Base-by-base conservation (phyloP, 2,329 filamentous ascomycete species). In the Cladosporium halotolerans region DNA sequence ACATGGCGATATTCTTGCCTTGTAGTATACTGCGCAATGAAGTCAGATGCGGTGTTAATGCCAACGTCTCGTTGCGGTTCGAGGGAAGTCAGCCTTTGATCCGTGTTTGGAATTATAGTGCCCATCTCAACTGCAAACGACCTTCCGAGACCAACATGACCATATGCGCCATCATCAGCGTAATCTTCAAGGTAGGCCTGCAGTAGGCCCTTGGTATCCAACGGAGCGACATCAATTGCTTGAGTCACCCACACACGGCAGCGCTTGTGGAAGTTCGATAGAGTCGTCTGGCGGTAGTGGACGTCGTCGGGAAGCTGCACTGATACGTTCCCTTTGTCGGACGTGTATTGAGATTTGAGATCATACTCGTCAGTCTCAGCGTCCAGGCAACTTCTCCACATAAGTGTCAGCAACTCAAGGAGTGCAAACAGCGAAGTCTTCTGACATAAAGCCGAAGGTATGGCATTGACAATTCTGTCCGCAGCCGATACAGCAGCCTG, bases 131-230 rank as follows among this genome's bases (percentile, higher is more conserved):
- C 74, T 11, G 93, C 93, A 69, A 99, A 96, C 1, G 93, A 97
- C 55, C 95, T 81, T 9, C 93, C 95, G 13, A 99, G 78, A 1
- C 91, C 92, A 57, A 97, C 84, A 68, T 96, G 90, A 0, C 91
- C 93, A 65, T 95, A 96, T 1, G 85, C 84, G 46, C 88, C 88
- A 59, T 96, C 89, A 60, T 97, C 91, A 57, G 95, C 87, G 62
- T 91, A 96, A 61, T 96, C 91, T 0, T 95, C 96, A 13, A 99
- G 78, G 67, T 99, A 97, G 0, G 93, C 97, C 72, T 96, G 93
- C 41, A 99, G 77, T 16, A 99, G 77, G 0, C 95, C 93, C 72
- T 99, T 99, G 56, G 97, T 84, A 69, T 99, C 92, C 19, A 96
- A 76, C 5, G 93, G 92, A 2, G 95, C 90, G 45, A 95, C 80